Evolutionary conservation across 1,139 yeast species (phyloP), one percentile per base, ranked within the genome.

Genomic region (Lodderomyces pseudojiufengensis): DNA sequence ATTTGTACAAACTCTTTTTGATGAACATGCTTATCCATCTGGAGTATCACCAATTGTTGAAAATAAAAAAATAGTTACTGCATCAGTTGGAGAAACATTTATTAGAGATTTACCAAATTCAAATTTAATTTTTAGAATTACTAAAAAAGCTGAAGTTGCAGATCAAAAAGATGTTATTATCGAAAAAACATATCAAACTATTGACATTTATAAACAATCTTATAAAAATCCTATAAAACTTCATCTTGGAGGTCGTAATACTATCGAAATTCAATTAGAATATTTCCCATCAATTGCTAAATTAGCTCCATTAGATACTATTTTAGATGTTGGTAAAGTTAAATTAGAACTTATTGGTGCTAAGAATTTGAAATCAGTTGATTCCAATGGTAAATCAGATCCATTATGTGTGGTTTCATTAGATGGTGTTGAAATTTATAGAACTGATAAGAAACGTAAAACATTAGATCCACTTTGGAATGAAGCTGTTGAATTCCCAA

Each of bases 311-410:
- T 59, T 71, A 27, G 92, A 83, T 50, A 71, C 84, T 7, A 70
- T 82, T 40, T 56, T 69, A 47, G 90, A 84, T 54, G 83, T 85
- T 24, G 94, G 94, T 48, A 48, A 63, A 11, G 55, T 83, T 36
- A 65, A 69, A 36, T 56, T 84, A 47, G 79, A 77, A 29, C 61
- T 84, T 36, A 50, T 79, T 28, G 67, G 74, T 32, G 92, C 79
- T 14, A 66, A 66, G 20, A 59, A 67, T 39, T 57, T 84, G 43
- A 55, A 57, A 35, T 58, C 87, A 11, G 82, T 76, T 32, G 94
- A 84, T 53, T 61, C 76, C 40, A 81, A 80, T 50, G 92, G 92
- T 40, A 80, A 79, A 48, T 79, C 90, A 4, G 94, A 84, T 63
- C 92, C 94, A 40, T 75, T 68, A 50, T 72, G 71, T 33, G 59